Conservation (phyloP, 2,329 filamentous ascomycete species). For the Capronia epimyces region DNA sequence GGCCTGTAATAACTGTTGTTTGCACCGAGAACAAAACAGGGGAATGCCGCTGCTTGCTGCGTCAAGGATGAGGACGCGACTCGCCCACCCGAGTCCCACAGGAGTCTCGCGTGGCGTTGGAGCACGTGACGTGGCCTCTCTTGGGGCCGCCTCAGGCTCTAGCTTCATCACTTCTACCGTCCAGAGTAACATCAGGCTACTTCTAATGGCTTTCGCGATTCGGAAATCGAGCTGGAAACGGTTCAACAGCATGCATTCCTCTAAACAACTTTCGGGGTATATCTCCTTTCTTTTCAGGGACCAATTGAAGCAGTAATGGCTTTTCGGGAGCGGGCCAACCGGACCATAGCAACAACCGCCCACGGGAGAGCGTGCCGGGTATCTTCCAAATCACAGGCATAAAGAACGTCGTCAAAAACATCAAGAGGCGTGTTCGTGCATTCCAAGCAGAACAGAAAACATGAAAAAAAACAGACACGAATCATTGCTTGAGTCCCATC, state of each 20-base stretch:
- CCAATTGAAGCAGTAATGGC: constrained; percentile 11
- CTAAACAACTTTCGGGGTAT: constrained; percentile 24
- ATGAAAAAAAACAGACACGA: constrained; percentile 4
- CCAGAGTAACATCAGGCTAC: too few relatives aligned
- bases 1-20: not conserved
- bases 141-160: too few relatives aligned
- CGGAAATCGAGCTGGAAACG: too few relatives aligned
- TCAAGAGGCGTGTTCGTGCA: not conserved
- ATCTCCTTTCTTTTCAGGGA: constrained; percentile 16
- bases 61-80: not conserved
- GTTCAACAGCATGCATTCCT: constrained; percentile 5
- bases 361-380: constrained; percentile 14
- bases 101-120: too few relatives aligned
- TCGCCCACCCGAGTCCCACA: not conserved
- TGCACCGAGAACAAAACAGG: not conserved
- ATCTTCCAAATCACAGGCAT: constrained; percentile 16
- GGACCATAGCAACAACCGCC: constrained; percentile 12
- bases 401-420: constrained; percentile 17
- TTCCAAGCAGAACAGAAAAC: constrained; percentile 6
- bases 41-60: not conserved
- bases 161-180: too few relatives aligned
- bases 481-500: constrained; percentile 11
- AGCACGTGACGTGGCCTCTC: too few relatives aligned
- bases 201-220: too few relatives aligned
- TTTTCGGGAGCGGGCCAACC: constrained; percentile 5